Base-by-base conservation (phyloP, 2,329 filamentous ascomycete species). In the Fusarium burgessii region DNA sequence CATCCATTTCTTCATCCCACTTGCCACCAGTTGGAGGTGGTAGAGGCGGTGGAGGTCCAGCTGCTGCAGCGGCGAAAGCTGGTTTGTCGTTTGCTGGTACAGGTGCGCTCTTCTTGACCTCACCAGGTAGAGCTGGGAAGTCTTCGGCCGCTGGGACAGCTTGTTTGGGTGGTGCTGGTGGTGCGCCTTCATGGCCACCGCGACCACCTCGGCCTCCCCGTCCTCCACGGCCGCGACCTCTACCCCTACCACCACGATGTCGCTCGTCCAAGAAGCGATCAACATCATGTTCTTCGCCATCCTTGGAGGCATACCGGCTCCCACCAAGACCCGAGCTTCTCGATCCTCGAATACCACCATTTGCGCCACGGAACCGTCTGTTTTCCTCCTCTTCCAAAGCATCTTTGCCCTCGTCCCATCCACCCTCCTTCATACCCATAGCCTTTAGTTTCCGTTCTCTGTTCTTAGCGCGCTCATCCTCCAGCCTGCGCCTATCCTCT, bases 1-100 rank as follows among this genome's bases (percentile, higher is more conserved):
- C 85, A 51, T 86, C 86, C 82, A 89, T 86, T 78, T 90, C 88
- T 38, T 90, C 88, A 54, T 86, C 88, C 88, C 88, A 89, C 58
- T 85, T 81, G 14, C 80, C 83, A 12, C 84, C 77, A 2, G 62
- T 62, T 45, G 18, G 82, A 76, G 58, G 79, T 7, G 78, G 74
- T 46, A 79, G 50, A 1, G 76, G 74, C 15, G 74, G 74, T 1
- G 77, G 69, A 13, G 74, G 73, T 10, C 71, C 68, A 14, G 73
- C 73, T 27, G 75, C 73, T 4, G 74, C 72, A 2, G 81, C 77
- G 3, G 79, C 79, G 6, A 77, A 73, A 59, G 82, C 77, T 41
- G 77, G 68, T 20, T 74, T 68, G 18, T 67, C 66, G 42, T 54
- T 54, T 18, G 40, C 62, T 57, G 62, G 41, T 38, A 68, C 56